Base-by-base conservation (phyloP, 257 asterid genomes). In the Cordia subcordata region DNA sequence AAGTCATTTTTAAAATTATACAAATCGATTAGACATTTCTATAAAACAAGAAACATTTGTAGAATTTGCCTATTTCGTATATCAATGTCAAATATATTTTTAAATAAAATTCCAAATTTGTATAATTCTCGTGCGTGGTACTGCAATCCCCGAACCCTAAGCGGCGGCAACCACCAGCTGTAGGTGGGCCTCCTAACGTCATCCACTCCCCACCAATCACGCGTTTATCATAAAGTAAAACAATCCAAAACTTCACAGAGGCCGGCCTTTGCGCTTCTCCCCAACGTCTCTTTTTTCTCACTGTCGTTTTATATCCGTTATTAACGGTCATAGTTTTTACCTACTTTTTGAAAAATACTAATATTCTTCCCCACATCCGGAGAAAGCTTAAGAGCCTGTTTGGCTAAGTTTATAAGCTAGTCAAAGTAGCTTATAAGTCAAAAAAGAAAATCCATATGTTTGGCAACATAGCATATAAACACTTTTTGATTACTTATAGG, bases 241-340 rank as follows among this genome's bases (percentile, higher is more conserved):
- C 44, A 39, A 12, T 39, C 44, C 44, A 5, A 39, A 12, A 8
- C 44, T 8, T 39, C 12, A 39, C 12, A 8, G 44, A 5, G 8
- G 58, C 66, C 58, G 66, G 66, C 58, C 20, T 5, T 35, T 50
- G 37, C 15, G 18, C 20, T 61, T 37, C 35, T 8, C 52, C 39
- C 51, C 40, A 62, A 50, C 52, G 51, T 37, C 42, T 51, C 46
- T 46, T 8, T n/a, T 1, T 15, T 15, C 17, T 33, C 12, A 12
- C 47, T 14, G 1, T 42, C 47, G 18, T 5, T 17, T 20, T 44
- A 52, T 51, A 63, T 63, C 68, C 60, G 53, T 35, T 23, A 20
- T 63, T 15, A 51, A 63, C 68, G 68, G 53, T 40, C 53, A 63
- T n/a, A 49, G 33, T 17, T n/a, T 9, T 8, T 45, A 4, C 27